These are phyloP conservation scores for Malassezia globosa DNA, from an alignment of 1,284 basidiomycete species.

Conservation along the genomic window DNA sequence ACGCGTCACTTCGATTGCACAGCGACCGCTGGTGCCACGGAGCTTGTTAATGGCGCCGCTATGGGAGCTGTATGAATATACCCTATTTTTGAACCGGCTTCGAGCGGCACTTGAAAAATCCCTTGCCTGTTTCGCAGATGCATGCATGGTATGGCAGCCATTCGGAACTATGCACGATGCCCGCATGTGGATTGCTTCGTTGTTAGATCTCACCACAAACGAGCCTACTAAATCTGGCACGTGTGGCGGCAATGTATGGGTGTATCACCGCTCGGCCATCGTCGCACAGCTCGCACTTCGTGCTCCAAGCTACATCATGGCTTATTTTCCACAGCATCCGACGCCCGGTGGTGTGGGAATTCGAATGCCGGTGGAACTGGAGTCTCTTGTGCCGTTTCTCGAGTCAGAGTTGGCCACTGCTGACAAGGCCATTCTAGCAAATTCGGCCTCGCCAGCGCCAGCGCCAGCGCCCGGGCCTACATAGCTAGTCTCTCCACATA, in stretches of 20 bases:
- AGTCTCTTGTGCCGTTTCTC: slow-evolving; percentile 8
- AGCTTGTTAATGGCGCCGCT: slow-evolving; percentile 5
- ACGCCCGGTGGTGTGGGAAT: slow-evolving; percentile 2
- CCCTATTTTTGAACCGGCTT: slow-evolving; percentile 16
- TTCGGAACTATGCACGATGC: slow-evolving; percentile 7
- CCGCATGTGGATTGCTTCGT: slow-evolving; percentile 2
- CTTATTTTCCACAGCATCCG: slow-evolving; percentile 12
- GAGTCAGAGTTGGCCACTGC: slow-evolving; percentile 7
- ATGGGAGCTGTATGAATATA: slow-evolving; percentile 17
- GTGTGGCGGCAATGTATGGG: slow-evolving; percentile 10
- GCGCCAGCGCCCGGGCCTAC: no score
- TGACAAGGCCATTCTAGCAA: no score
- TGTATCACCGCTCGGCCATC: not conserved
- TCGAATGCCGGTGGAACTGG: slow-evolving; percentile 14
- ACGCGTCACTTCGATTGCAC: not conserved
- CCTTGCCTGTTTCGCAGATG: not conserved
- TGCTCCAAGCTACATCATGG: slow-evolving; percentile 12
- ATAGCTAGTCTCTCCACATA: no score
- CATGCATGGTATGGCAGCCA: slow-evolving; percentile 3
- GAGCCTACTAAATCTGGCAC: not conserved
- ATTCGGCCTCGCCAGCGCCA: no score
- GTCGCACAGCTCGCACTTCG: slow-evolving; percentile 9
- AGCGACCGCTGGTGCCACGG: not conserved
- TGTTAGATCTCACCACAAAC: slow-evolving; percentile 5
- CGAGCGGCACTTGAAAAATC: not conserved